Evolutionary conservation across 192 early-diverging fungal species (phyloP).

Genomic region (Nowakowskiella sp.): DNA sequence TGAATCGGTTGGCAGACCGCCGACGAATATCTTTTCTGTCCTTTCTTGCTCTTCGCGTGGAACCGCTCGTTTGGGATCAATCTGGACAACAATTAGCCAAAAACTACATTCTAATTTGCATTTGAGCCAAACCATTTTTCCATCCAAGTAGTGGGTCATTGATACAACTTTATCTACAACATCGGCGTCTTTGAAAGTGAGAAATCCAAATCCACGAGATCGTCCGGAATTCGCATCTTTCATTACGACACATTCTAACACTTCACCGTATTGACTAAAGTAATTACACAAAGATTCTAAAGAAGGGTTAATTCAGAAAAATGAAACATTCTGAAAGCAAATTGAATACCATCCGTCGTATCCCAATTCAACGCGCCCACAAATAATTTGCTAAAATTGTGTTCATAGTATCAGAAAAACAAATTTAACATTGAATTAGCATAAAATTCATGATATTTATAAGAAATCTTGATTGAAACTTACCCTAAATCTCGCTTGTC

Average conservation of each 20-base stretch:
- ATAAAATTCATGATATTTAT: not conserved
- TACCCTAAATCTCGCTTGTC: conserved; percentile 23
- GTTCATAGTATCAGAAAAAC: not conserved
- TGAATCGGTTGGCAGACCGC: conserved; percentile 77
- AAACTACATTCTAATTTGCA: not conserved
- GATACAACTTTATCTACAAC: conserved; percentile 59
- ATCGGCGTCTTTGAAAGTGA: conserved; percentile 57
- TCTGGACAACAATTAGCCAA: conserved; percentile 31
- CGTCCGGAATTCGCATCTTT: conserved; percentile 55
- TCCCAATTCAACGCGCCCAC: conserved; percentile 76
- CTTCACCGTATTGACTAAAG: conserved; percentile 64
- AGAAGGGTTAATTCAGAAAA: conserved; percentile 4
- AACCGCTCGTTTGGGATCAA: conserved; percentile 67
- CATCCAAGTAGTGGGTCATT: conserved; percentile 64
- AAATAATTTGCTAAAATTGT: conserved; percentile 64
- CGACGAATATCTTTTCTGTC: conserved; percentile 88
- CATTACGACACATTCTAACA: conserved; percentile 71
- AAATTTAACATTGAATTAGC: not conserved
- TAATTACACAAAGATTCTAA: conserved; percentile 60
- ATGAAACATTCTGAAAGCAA: conserved; percentile 2
- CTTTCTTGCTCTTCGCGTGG: conserved; percentile 68
- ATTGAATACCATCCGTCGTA: conserved; percentile 69
- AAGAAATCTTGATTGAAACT: conserved; percentile 5
- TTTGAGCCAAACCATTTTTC: conserved; percentile 54
- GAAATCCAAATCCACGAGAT: conserved; percentile 71